A percentile compares a stretch with the other conserved stretches of the same genome.
phyloP scores from a whole-genome alignment of 805 yeast species.

The Ogataea philodendri region DNA sequence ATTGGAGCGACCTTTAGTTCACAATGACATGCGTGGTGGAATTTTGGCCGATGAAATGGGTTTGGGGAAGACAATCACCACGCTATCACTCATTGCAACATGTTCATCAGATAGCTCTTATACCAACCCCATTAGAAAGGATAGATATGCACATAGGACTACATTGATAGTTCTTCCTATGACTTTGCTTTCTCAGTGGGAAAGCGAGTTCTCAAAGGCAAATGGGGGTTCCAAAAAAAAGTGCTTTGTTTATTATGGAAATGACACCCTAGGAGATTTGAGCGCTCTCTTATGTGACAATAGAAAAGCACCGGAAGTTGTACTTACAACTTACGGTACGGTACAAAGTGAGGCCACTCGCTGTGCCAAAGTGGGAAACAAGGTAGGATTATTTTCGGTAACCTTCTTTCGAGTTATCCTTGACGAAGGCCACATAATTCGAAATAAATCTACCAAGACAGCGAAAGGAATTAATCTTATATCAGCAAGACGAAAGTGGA shows the following conservation, averaged over 20 bases:
- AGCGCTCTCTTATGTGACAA: slow-evolving; percentile 40
- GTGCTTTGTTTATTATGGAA: slow-evolving; percentile 76
- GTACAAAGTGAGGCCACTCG: slow-evolving; percentile 72
- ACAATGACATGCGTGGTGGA: slow-evolving; percentile 69
- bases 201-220: slow-evolving; percentile 66
- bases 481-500: slow-evolving; percentile 71
- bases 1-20: slow-evolving; percentile 60
- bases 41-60: slow-evolving; percentile 97
- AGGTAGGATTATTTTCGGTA: slow-evolving; percentile 64
- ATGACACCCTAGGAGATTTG: slow-evolving; percentile 51
- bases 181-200: slow-evolving; percentile 92
- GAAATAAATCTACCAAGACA: slow-evolving; percentile 75
- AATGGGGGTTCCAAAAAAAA: slow-evolving; percentile 41
- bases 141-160: slow-evolving; percentile 61
- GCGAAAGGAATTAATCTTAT: slow-evolving; percentile 73
- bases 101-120: slow-evolving; percentile 50
- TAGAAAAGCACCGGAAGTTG: slow-evolving; percentile 57
- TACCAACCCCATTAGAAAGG: slow-evolving; percentile 11
- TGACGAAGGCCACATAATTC: slow-evolving; percentile 89
- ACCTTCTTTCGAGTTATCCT: slow-evolving; percentile 67
- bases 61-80: slow-evolving; percentile 86
- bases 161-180: slow-evolving; percentile 86
- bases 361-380: slow-evolving; percentile 32
- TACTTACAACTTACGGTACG: slow-evolving; percentile 86
- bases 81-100: slow-evolving; percentile 68